phyloP scores from a whole-genome alignment of 139 green algal genomes.

The Chlorella sorokiniana region DNA sequence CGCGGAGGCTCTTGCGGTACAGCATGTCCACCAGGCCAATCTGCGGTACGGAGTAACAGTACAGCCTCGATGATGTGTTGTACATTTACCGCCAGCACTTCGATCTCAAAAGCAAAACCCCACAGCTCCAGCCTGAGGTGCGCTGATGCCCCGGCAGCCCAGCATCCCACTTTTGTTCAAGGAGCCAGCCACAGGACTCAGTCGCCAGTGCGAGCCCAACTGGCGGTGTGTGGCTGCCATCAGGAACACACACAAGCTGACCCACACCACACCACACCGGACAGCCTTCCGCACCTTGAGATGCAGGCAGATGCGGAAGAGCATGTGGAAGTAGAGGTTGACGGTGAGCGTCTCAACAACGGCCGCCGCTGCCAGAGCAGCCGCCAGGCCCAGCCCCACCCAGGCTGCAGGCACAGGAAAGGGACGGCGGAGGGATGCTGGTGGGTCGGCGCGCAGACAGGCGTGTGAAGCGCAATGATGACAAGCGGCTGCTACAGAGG shows the following conservation, averaged over 20 bases:
- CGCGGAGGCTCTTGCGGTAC: slow-evolving; percentile 77
- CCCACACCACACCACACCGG: background rate
- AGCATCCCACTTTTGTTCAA: too few species aligned
- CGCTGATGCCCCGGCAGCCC: too few species aligned
- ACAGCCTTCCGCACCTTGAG: background rate
- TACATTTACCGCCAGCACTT: too few species aligned
- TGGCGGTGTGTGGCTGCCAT: background rate
- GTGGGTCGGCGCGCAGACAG: too few species aligned
- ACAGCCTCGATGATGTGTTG: too few species aligned
- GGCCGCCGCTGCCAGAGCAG: slow-evolving; percentile 49
- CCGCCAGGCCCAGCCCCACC: slow-evolving; percentile 47
- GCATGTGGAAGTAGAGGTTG: slow-evolving; percentile 86
- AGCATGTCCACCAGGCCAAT: slow-evolving; percentile 70
- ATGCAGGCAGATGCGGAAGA: slow-evolving; percentile 75
- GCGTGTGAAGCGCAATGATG: too few species aligned
- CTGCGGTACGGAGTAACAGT: background rate
- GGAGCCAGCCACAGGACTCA: too few species aligned
- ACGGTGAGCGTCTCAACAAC: slow-evolving; percentile 73
- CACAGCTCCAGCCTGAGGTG: too few species aligned
- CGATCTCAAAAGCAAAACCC: too few species aligned
- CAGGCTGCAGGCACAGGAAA: background rate
- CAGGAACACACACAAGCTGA: background rate
- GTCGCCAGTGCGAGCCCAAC: too few species aligned
- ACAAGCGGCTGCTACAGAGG: too few species aligned
- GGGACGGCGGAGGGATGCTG: too few species aligned